phyloP scores from a whole-genome alignment of 2,329 filamentous ascomycete genomes.

The Exophiala sp. region DNA sequence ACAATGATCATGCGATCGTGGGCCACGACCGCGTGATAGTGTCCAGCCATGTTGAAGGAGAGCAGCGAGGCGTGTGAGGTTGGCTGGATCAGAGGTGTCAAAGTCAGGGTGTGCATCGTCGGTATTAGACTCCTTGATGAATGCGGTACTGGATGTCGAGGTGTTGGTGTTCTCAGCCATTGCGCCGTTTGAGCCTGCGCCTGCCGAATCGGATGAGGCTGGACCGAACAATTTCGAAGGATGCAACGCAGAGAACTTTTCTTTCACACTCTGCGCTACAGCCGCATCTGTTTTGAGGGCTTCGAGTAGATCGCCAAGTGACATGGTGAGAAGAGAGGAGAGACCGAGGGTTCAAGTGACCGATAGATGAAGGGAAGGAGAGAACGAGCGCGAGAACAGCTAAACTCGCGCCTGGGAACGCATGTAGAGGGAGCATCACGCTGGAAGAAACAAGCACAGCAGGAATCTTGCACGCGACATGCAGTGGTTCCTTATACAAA shows the following conservation, averaged over 20 bases:
- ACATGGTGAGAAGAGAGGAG: neutral
- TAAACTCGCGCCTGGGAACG: neutral
- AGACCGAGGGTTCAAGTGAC: neutral
- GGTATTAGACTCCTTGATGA: constrained; percentile 1
- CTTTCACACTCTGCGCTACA: too few species aligned
- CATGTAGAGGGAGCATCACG: neutral
- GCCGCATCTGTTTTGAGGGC: too few species aligned
- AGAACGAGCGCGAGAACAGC: neutral
- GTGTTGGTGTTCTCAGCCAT: neutral
- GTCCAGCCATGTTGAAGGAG: constrained; percentile 11
- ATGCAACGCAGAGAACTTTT: too few species aligned
- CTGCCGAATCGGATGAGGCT: neutral
- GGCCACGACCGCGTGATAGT: constrained; percentile 12
- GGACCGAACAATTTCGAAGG: too few species aligned
- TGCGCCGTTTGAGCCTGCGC: neutral
- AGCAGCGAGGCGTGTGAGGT: constrained; percentile 13
- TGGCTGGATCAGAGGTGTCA: constrained; percentile 5
- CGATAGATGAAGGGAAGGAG: neutral
- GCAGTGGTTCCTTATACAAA: too few species aligned
- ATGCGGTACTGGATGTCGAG: neutral
- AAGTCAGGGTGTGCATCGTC: constrained; percentile 12
- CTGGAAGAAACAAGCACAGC: too few species aligned
- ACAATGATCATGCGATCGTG: constrained; percentile 12
- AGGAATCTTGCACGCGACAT: too few species aligned
- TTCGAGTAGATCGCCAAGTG: neutral